Evolutionary conservation across 768 basidiomycete species (phyloP), one percentile per base, ranked within the genome.

Genomic region (Thelephora aurantiotincta): DNA sequence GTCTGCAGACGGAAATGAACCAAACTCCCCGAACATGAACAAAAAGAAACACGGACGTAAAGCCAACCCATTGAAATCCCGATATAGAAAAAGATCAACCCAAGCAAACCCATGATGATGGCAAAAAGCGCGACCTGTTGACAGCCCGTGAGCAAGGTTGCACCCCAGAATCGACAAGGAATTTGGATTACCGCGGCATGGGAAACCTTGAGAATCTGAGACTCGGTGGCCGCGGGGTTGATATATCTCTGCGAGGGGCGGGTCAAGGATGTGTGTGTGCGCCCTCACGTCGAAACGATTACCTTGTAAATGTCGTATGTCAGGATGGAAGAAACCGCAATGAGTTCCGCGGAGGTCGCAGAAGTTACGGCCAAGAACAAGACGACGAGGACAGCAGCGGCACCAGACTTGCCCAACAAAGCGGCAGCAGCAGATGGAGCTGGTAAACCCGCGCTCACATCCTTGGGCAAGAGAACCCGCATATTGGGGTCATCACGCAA

Each of bases 1-100:
- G 80, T 84, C 84, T 86, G 48, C 16, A 13, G 47, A 33, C 4
- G 26, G 13, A 34, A 30, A n/a, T 33, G 9, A 11, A 18, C 48
- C 18, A 52, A 43, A 30, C 38, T 41, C 38, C 11, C 14, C 38
- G 5, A 9, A 41, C 9, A 18, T 4, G 38, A 16, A 41, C 37
- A 4, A 16, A 41, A 41, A n/a, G 4, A 2, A 6, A 35, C 19
- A 70, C 81, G 44, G 53, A 87, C 82, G 54, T 92, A 92, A 48
- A 93, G 78, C 87, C 89, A 93, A 18, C 90, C 90, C 83, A 93
- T 83, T 20, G 83, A 87, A 22, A 93, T 80, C 6, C 90, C 90
- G 52, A 92, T 89, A 60, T 84, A 91, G 64, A 69, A 88, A 70
- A 94, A 94, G 45, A 89, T 82, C 26, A 84, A 61, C 0, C 89